Evolutionary conservation across 2,329 filamentous ascomycete species (phyloP), one percentile per base, ranked within the genome.

Genomic region (Penicillium olsonii): DNA sequence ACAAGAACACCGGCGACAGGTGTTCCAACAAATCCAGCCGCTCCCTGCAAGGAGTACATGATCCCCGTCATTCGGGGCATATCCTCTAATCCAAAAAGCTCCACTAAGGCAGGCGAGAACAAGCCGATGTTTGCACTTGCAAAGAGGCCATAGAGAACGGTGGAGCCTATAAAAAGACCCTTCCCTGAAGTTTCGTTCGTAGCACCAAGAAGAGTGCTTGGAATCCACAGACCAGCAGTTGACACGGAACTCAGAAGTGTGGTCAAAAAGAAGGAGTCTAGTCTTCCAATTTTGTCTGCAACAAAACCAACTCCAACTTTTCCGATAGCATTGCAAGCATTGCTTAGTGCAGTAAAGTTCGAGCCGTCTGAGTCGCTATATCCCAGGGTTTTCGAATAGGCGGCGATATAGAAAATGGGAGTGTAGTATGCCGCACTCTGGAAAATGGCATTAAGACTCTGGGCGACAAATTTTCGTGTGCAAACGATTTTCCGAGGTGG

Each of bases 331-430:
- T 74, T 75, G 2, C 68, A 67, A 1, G 71, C 71, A 48, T 75
- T 75, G 56, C 68, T 74, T 2, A 73, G 56, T 0, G 72, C 66
- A 40, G 74, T 70, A 14, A 75, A 68, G 35, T 68, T 72, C 2
- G 73, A 69, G 1, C 66, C 72, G 20, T 68, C 68, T 3, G 54
- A 57, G 8, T 56, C 52, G 38, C 59, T 66, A 31, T 74, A 75
- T 5, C 72, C 72, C 4, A 74, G 55, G 5, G 70, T 67, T n/a
- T 63, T 65, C 7, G 72, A 70, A 52, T 72, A 75, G 19, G 70
- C 63, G 1, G 71, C 66, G 34, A 72, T 65, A 50, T 73, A 75
- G 41, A 68, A 74, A 10, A 74, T 50, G 1, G 73, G 73, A 12
- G 68, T 70, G 14, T 67, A 66, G 51, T 74, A 75, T 2, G 67